Evolutionary conservation across 257 asterid genomes (phyloP).

Genomic region (Knoxia roxburghii): DNA sequence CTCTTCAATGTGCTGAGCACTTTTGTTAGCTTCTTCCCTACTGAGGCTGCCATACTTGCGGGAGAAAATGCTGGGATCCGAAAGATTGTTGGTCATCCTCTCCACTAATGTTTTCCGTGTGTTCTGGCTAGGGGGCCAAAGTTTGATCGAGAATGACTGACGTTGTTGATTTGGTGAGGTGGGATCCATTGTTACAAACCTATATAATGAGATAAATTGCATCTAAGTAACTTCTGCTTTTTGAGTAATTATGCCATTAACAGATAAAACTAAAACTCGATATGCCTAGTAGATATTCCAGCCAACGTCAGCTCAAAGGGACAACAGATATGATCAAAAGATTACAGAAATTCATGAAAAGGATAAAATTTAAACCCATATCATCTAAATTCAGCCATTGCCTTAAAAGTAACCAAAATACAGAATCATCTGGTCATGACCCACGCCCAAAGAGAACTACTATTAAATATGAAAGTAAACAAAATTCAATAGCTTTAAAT

Average conservation of each 20-base stretch:
- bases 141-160: constrained; percentile 62
- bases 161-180: constrained; percentile 46
- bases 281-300: not conserved
- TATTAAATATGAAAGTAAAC: too few species aligned
- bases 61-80: constrained; percentile 86
- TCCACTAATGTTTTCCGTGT: constrained; percentile 75
- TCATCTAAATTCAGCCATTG: not conserved
- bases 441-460: too few species aligned
- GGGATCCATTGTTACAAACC: constrained; percentile 51
- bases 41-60: constrained; percentile 71
- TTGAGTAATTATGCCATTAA: not conserved
- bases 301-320: not conserved
- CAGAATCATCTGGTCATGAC: too few species aligned
- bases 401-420: too few species aligned
- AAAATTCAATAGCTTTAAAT: too few species aligned
- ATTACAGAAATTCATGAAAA: not conserved
- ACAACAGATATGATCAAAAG: not conserved
- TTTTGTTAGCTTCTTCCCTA: constrained; percentile 48
- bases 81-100: constrained; percentile 72
- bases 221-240: not conserved
- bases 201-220: constrained; percentile 10
- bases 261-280: not conserved
- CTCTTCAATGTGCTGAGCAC: constrained; percentile 70
- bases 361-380: not conserved
- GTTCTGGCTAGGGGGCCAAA: constrained; percentile 94